A percentile compares a stretch with the other conserved stretches of the same genome.
Evolutionary conservation across 2,329 filamentous ascomycete species (phyloP).

Genomic region (Microascus cirrosus): DNA sequence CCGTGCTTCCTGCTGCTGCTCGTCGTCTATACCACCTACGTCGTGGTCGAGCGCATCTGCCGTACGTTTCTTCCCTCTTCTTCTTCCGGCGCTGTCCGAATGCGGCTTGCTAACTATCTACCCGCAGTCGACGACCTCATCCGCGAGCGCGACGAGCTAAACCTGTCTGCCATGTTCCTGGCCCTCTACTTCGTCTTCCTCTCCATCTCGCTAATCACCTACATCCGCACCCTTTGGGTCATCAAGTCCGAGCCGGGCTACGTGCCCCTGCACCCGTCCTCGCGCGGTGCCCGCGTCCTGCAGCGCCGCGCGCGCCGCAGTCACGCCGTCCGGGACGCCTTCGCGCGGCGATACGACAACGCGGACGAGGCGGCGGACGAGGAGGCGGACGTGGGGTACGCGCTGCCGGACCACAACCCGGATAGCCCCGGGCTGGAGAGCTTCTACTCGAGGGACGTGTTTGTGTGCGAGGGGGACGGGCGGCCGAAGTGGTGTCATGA

Average conservation of each 20-base stretch:
- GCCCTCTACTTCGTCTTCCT: slow-evolving; percentile 64
- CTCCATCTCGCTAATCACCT: slow-evolving; percentile 52
- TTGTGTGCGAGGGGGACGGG: slow-evolving; percentile 73
- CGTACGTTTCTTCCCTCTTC: slow-evolving; percentile 36
- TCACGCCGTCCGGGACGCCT: slow-evolving; percentile 13
- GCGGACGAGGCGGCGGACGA: slow-evolving; percentile 10
- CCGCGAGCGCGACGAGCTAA: slow-evolving; percentile 28
- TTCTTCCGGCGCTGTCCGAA: not conserved
- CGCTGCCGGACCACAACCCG: slow-evolving; percentile 31
- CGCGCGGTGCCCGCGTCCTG: not conserved
- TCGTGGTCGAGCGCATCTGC: slow-evolving; percentile 55
- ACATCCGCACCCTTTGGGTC: slow-evolving; percentile 58
- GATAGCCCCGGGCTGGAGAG: slow-evolving; percentile 58
- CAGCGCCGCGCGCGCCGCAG: not conserved
- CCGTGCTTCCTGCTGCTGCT: slow-evolving; percentile 57
- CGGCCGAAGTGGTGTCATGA: slow-evolving; percentile 77
- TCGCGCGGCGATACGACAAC: slow-evolving; percentile 6
- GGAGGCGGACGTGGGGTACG: slow-evolving; percentile 8
- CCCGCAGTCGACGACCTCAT: slow-evolving; percentile 63
- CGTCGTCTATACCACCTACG: slow-evolving; percentile 61
- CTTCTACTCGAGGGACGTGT: slow-evolving; percentile 76
- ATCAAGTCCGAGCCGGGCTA: slow-evolving; percentile 64
- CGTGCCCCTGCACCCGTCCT: slow-evolving; percentile 44
- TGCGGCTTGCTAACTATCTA: not conserved
- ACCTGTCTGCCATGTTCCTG: slow-evolving; percentile 57